A percentile compares a stretch with the other conserved stretches of the same genome.
Conservation (phyloP, 1,284 basidiomycete species). For the Paramarasmius palmivorus region DNA sequence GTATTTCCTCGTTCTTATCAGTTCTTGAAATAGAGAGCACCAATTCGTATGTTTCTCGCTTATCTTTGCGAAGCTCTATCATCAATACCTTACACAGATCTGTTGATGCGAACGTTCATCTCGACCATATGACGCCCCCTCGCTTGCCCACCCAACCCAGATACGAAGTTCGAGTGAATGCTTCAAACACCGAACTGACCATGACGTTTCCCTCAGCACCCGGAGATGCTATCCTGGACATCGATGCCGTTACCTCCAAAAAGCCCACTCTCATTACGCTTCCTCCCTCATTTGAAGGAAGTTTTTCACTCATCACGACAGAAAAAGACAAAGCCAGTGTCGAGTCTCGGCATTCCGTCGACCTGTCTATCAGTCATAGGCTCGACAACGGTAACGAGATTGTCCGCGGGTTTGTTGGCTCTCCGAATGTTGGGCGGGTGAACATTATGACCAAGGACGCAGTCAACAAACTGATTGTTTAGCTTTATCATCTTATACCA, state of each 20-base stretch:
- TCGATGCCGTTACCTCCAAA: neutral
- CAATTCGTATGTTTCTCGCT: neutral
- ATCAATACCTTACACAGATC: neutral
- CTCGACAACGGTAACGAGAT: too few species aligned
- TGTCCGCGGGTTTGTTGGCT: too few species aligned
- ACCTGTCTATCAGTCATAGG: too few species aligned
- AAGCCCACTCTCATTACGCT: neutral
- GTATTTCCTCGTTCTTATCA: neutral
- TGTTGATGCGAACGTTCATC: neutral
- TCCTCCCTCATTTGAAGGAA: neutral
- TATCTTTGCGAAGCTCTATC: neutral
- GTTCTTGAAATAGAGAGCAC: neutral
- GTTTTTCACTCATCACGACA: neutral
- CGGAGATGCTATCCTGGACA: neutral
- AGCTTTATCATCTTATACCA: too few species aligned
- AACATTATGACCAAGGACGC: too few species aligned
- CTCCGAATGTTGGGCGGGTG: too few species aligned
- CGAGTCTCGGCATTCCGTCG: too few species aligned
- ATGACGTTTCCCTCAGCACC: neutral
- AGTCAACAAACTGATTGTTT: too few species aligned
- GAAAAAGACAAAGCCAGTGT: neutral
- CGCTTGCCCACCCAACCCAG: neutral
- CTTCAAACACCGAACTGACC: neutral
- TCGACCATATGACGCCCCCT: neutral
- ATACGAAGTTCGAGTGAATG: constrained; percentile 1